Conservation (phyloP, 176 grass and related monocot species). For the Panicum miliaceum region DNA sequence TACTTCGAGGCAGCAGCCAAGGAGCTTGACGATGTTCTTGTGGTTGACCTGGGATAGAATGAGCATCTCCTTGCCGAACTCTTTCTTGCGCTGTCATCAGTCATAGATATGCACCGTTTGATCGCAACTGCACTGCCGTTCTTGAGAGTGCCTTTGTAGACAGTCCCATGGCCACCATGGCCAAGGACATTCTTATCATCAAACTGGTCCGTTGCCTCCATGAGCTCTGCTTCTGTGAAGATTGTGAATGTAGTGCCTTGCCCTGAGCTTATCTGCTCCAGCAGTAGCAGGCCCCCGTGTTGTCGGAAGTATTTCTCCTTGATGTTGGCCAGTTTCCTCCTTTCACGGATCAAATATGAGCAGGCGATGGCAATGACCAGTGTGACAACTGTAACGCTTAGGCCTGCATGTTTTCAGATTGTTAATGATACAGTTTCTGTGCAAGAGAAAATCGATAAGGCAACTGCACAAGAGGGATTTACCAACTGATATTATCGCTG, state of each 20-base stretch:
- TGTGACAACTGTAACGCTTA: background rate
- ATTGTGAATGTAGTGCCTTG: slow-evolving; percentile 22
- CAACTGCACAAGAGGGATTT: background rate
- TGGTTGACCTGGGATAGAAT: slow-evolving; percentile 52
- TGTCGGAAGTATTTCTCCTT: slow-evolving; percentile 41
- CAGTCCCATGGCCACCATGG: slow-evolving; percentile 15
- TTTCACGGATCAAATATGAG: slow-evolving; percentile 29
- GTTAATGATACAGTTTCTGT: background rate
- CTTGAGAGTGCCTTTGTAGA: slow-evolving; percentile 39
- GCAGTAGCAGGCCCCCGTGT: slow-evolving; percentile 36
- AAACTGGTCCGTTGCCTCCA: slow-evolving; percentile 37
- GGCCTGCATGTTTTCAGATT: slow-evolving; percentile 2
- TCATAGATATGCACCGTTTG: slow-evolving; percentile 40
- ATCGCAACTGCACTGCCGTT: background rate
- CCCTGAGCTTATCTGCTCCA: slow-evolving; percentile 31
- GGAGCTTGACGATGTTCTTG: slow-evolving; percentile 45
- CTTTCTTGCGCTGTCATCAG: slow-evolving; percentile 1
- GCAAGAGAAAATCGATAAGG: background rate
- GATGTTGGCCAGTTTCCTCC: slow-evolving; percentile 29
- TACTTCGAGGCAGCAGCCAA: slow-evolving; percentile 45
- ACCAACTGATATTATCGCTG: slow-evolving; percentile 1
- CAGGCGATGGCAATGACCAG: background rate
- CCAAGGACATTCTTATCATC: slow-evolving; percentile 33
- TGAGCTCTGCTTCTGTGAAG: slow-evolving; percentile 46
- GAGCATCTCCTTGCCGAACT: slow-evolving; percentile 48